These are phyloP conservation scores for Nannizzia gypsea DNA, from an alignment of 2,329 filamentous ascomycete species.

Conservation along the genomic window DNA sequence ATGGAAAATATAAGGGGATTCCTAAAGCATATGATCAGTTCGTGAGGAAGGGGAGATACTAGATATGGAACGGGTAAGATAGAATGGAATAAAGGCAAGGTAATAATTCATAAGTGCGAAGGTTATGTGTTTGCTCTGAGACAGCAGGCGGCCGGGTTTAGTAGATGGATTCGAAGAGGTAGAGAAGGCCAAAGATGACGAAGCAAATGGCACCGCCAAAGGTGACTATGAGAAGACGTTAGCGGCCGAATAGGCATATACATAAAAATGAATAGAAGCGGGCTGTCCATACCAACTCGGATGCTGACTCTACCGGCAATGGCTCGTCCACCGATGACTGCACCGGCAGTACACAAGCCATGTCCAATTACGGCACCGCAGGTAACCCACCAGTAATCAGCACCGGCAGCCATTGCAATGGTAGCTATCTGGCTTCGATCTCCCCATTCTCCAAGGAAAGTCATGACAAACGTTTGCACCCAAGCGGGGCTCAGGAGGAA, in stretches of 20 bases:
- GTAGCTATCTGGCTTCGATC: slow-evolving; percentile 96
- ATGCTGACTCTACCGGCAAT: slow-evolving; percentile 91
- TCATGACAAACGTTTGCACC: slow-evolving; percentile 99
- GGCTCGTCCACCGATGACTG: slow-evolving; percentile 82
- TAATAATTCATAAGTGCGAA: background rate
- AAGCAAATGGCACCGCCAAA: slow-evolving; percentile 85
- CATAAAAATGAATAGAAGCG: background rate
- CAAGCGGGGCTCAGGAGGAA: slow-evolving; percentile 87
- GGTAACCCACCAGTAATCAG: slow-evolving; percentile 99
- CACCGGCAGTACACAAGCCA: slow-evolving; percentile 76
- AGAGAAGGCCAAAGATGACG: slow-evolving; percentile 81
- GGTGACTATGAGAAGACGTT: slow-evolving; percentile 52
- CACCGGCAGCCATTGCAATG: slow-evolving; percentile 94
- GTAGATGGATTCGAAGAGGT: slow-evolving; percentile 68
- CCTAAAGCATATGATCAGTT: background rate
- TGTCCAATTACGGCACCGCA: slow-evolving; percentile 78
- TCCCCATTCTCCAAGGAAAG: slow-evolving; percentile 95
- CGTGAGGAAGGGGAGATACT: background rate
- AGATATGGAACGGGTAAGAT: background rate
- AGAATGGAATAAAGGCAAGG: background rate
- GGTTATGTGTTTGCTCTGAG: background rate
- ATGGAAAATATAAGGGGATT: background rate
- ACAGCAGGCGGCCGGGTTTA: slow-evolving; percentile 16
- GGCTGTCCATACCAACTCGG: slow-evolving; percentile 67
- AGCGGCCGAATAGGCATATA: background rate